A percentile compares a stretch with the other conserved stretches of the same genome.
Conservation (phyloP, 2,329 filamentous ascomycete genomes). For the Fusarium staphyleae region DNA sequence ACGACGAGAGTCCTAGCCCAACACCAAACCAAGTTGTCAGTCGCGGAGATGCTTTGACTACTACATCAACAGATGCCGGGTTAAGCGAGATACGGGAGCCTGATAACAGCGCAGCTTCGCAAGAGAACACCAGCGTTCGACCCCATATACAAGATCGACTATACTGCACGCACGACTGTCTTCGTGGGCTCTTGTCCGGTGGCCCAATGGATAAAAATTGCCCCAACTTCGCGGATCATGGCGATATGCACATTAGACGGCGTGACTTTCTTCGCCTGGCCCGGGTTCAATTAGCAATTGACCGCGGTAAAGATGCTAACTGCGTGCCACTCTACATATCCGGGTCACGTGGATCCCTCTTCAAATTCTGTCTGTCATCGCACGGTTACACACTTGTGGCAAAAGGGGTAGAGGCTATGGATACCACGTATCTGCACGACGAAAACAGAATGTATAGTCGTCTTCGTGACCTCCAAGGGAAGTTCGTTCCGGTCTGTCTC, state of each 20-base stretch:
- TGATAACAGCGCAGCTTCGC: too few species aligned
- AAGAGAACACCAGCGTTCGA: neutral
- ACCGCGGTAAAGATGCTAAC: slow-evolving; percentile 44
- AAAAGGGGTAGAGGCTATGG: slow-evolving; percentile 46
- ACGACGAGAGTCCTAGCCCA: slow-evolving; percentile 7
- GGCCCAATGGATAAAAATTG: slow-evolving; percentile 39
- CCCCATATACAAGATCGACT: slow-evolving; percentile 30
- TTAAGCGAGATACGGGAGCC: too few species aligned
- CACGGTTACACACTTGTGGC: slow-evolving; percentile 50
- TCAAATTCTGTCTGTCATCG: slow-evolving; percentile 47
- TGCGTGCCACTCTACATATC: slow-evolving; percentile 41
- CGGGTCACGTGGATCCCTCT: slow-evolving; percentile 44
- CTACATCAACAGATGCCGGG: too few species aligned
- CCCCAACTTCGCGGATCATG: slow-evolving; percentile 36
- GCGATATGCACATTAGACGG: slow-evolving; percentile 34
- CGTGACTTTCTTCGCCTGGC: slow-evolving; percentile 40
- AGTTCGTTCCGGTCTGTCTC: slow-evolving; percentile 47
- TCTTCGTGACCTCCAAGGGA: slow-evolving; percentile 44
- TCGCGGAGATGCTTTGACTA: too few species aligned
- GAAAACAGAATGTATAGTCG: slow-evolving; percentile 45
- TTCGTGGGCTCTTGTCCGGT: slow-evolving; percentile 36
- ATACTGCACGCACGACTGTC: slow-evolving; percentile 42
- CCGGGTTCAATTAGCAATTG: slow-evolving; percentile 40
- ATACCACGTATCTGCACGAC: slow-evolving; percentile 36
- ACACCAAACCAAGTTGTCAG: neutral